A percentile compares a stretch with the other conserved stretches of the same genome.
These are phyloP conservation scores for Ocimum tenuiflorum DNA, from an alignment of 257 asterid species.

Conservation along the genomic window DNA sequence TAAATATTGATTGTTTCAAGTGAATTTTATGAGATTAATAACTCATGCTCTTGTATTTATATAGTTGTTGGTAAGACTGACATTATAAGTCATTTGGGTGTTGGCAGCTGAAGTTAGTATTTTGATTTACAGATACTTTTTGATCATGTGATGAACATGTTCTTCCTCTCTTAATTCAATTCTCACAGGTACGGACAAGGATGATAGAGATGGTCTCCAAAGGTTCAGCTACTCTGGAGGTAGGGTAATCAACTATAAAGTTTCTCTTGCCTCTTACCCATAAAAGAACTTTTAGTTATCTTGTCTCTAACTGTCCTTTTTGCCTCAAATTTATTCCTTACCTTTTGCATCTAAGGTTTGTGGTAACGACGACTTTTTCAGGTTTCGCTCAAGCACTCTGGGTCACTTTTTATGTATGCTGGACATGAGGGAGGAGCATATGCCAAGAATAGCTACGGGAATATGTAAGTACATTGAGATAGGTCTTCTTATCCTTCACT, in stretches of 20 bases:
- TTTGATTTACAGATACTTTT: not conserved
- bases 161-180: conserved; percentile 8
- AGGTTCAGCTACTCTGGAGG: conserved; percentile 93
- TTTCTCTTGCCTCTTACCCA: conserved; percentile 10
- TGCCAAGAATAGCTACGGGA: conserved; percentile 94
- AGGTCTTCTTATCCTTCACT: not conserved
- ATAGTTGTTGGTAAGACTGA: not conserved
- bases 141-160: conserved; percentile 16
- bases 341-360: conserved; percentile 5
- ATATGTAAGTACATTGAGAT: conserved; percentile 49
- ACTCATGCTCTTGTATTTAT: not conserved
- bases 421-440: conserved; percentile 96
- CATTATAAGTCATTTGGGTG: not conserved
- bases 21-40: conserved; percentile 9
- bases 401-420: conserved; percentile 98
- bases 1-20: conserved; percentile 3
- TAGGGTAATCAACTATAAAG: conserved; percentile 18
- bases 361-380: conserved; percentile 26
- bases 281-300: conserved; percentile 3
- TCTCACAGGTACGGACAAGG: conserved; percentile 63
- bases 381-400: conserved; percentile 97
- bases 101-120: conserved; percentile 9
- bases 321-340: not conserved
- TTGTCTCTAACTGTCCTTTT: not conserved
- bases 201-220: conserved; percentile 88